Evolutionary conservation across 2,329 filamentous ascomycete genomes (phyloP).

Genomic region (Epichloe elymi): DNA sequence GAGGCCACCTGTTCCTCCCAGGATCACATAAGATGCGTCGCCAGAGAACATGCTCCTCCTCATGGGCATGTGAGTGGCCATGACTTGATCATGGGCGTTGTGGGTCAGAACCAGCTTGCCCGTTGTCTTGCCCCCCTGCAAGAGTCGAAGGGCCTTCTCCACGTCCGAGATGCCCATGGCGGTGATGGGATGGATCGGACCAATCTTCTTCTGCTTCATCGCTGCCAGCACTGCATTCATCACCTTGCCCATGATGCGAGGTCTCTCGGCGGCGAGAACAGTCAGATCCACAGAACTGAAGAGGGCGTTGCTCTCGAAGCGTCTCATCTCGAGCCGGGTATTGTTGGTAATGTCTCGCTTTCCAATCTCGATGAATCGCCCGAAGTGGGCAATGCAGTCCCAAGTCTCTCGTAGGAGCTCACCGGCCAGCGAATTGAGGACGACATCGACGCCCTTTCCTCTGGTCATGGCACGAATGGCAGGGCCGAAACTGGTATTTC

Average conservation of each 20-base stretch:
- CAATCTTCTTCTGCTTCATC: constrained; percentile 20
- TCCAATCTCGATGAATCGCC: constrained; percentile 33
- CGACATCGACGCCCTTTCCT: constrained; percentile 53
- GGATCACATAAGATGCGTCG: constrained; percentile 35
- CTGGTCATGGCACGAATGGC: constrained; percentile 14
- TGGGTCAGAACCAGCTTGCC: constrained; percentile 32
- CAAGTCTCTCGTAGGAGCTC: constrained; percentile 25
- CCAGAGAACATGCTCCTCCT: constrained; percentile 18
- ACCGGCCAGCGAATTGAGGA: constrained; percentile 34
- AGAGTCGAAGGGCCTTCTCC: constrained; percentile 22
- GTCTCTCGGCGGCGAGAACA: constrained; percentile 27
- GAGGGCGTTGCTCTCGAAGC: constrained; percentile 32
- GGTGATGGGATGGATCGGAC: constrained; percentile 23
- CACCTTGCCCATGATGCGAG: constrained; percentile 25
- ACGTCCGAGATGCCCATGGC: constrained; percentile 25
- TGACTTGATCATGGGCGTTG: constrained; percentile 11
- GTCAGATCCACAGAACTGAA: constrained; percentile 34
- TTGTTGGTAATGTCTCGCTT: constrained; percentile 24
- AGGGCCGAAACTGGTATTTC: constrained; percentile 13
- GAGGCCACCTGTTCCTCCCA: constrained; percentile 39
- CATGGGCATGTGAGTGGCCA: constrained; percentile 11
- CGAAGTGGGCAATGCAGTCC: constrained; percentile 29
- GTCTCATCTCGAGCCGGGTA: constrained; percentile 32
- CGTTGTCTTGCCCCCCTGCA: constrained; percentile 21
- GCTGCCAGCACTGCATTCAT: constrained; percentile 10